Percentiles rank a stretch among this genome's conserved stretches.
phyloP scores from a whole-genome alignment of 331 rosid genomes.

The Dryas integrifolia region DNA sequence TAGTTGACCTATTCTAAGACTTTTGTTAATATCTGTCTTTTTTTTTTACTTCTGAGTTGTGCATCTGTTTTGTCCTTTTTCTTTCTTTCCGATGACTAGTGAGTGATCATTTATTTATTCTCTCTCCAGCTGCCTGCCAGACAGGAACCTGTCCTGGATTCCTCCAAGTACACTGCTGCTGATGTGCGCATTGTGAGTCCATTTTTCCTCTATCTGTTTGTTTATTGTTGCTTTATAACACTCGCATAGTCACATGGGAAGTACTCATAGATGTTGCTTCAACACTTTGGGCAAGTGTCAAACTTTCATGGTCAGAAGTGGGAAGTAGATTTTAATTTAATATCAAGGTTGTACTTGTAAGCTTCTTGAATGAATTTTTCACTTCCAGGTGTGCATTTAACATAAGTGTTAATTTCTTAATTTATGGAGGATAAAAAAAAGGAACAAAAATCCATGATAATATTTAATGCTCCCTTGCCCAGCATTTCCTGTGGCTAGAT shows the following conservation, averaged over 20 bases:
- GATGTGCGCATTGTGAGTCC: constrained; percentile 96
- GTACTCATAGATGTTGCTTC: not conserved
- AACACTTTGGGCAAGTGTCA: not conserved
- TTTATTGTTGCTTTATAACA: constrained; percentile 6
- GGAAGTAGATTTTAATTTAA: not conserved
- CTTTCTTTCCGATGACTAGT: not conserved
- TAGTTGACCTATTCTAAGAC: not conserved
- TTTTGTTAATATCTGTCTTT: not conserved
- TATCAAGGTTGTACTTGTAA: not conserved
- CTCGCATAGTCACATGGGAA: not conserved
- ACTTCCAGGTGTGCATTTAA: not conserved
- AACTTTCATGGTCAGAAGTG: not conserved
- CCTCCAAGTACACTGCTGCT: constrained; percentile 88
- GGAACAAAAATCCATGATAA: not conserved
- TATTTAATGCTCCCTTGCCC: not conserved
- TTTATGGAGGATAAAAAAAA: not conserved
- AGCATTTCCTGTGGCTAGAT: not conserved
- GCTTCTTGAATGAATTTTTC: not conserved
- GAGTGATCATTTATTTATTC: constrained; percentile 13
- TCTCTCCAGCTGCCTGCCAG: constrained; percentile 73
- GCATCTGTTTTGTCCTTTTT: not conserved
- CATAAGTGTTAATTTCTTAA: not conserved
- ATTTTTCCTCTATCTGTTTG: constrained; percentile 25
- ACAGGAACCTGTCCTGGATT: constrained; percentile 84
- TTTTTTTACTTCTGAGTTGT: not conserved